Conservation (phyloP, 192 early-diverging fungal genomes). For the Coemansia sp. region DNA sequence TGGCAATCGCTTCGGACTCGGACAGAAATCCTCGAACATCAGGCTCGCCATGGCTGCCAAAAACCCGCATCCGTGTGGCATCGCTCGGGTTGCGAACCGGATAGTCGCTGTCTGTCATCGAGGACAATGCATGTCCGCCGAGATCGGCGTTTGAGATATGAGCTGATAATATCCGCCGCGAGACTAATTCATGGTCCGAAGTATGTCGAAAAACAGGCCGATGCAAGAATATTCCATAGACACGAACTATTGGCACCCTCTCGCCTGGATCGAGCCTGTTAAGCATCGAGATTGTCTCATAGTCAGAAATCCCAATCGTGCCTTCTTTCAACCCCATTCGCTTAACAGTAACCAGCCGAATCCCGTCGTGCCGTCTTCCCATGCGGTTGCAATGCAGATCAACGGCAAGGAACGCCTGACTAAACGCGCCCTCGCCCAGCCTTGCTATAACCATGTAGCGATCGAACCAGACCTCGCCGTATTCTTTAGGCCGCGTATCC, state of each 20-base stretch:
- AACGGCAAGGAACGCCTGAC: constrained; percentile 46
- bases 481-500: constrained; percentile 33
- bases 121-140: neutral
- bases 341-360: constrained; percentile 46
- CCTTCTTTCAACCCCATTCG: constrained; percentile 43
- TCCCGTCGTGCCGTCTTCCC: constrained; percentile 44
- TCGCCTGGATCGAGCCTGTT: constrained; percentile 42
- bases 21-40: neutral
- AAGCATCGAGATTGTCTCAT: constrained; percentile 45
- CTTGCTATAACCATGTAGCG: constrained; percentile 47
- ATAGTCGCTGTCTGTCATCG: neutral
- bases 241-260: constrained; percentile 41
- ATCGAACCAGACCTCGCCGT: constrained; percentile 53
- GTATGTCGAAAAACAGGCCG: constrained; percentile 10
- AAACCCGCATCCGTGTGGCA: constrained; percentile 17
- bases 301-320: constrained; percentile 47
- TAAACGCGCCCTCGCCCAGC: constrained; percentile 55
- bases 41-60: constrained; percentile 14
- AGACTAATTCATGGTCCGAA: constrained; percentile 19
- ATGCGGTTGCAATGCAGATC: constrained; percentile 43
- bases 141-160: constrained; percentile 8
- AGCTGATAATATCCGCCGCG: constrained; percentile 21
- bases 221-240: constrained; percentile 43
- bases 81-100: neutral
- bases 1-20: constrained; percentile 16